These are phyloP conservation scores for Orbilia quercus DNA, from an alignment of 2,329 filamentous ascomycete genomes.

Conservation along the genomic window DNA sequence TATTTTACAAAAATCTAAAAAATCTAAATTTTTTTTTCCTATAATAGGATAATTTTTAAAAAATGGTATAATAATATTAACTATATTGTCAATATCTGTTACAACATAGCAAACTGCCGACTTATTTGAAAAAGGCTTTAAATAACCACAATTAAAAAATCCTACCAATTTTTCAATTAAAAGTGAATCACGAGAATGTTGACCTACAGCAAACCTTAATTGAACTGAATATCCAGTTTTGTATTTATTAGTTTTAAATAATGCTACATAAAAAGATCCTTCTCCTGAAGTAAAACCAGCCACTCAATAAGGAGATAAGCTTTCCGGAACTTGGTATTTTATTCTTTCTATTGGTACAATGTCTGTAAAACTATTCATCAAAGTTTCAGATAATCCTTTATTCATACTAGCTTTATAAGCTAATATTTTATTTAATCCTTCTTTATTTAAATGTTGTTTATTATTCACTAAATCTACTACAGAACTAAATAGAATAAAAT, in stretches of 20 bases:
- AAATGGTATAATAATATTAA: slow-evolving; percentile 16
- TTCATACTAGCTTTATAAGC: slow-evolving; percentile 35
- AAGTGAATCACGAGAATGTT: slow-evolving; percentile 31
- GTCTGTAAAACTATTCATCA: slow-evolving; percentile 19
- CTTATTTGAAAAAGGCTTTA: slow-evolving; percentile 15
- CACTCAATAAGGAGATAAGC: slow-evolving; percentile 34
- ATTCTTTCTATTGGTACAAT: slow-evolving; percentile 30
- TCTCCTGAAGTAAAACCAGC: slow-evolving; percentile 36
- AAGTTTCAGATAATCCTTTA: slow-evolving; percentile 27
- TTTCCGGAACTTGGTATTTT: slow-evolving; percentile 7
- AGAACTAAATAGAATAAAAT: slow-evolving; percentile 32
- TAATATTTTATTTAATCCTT: slow-evolving; percentile 46
- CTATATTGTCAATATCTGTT: slow-evolving; percentile 7
- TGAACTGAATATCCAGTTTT: slow-evolving; percentile 26
- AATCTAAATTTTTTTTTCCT: slow-evolving; percentile 28
- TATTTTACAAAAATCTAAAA: slow-evolving; percentile 31
- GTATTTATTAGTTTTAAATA: slow-evolving; percentile 26
- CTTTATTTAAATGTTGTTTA: slow-evolving; percentile 47
- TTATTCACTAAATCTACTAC: slow-evolving; percentile 53
- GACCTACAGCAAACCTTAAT: slow-evolving; percentile 39
- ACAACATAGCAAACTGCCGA: slow-evolving; percentile 12
- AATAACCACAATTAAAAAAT: slow-evolving; percentile 30
- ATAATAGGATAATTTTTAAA: slow-evolving; percentile 27
- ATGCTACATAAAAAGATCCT: slow-evolving; percentile 31
- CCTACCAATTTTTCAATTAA: slow-evolving; percentile 39